Conservation (phyloP, 768 basidiomycete genomes). For the Trametes maxima region DNA sequence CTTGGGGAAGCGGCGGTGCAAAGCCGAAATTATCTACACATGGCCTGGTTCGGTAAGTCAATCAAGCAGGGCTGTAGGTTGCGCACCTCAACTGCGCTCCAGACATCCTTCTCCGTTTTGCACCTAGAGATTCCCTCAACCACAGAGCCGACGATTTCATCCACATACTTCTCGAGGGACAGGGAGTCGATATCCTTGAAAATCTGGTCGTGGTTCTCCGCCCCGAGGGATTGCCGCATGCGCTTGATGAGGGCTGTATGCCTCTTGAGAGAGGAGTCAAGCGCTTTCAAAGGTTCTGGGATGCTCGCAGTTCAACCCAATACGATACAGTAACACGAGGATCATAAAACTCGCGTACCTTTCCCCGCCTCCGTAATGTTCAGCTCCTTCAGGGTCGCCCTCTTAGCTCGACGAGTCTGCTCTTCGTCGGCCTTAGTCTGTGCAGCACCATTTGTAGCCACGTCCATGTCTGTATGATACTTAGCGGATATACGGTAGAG, state of each 20-base stretch:
- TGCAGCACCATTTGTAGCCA: slow-evolving; percentile 11
- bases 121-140: slow-evolving; percentile 85
- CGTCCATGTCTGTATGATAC: slow-evolving; percentile 14
- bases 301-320: not conserved
- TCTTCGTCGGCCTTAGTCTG: slow-evolving; percentile 50
- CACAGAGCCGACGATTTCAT: slow-evolving; percentile 87
- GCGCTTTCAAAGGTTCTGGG: slow-evolving; percentile 64
- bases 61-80: not conserved
- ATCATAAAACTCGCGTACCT: slow-evolving; percentile 40
- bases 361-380: slow-evolving; percentile 52
- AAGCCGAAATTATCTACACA: slow-evolving; percentile 77
- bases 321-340: not conserved
- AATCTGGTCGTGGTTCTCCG: slow-evolving; percentile 82
- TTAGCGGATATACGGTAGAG: not conserved
- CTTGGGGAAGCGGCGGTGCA: slow-evolving; percentile 85
- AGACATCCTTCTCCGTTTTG: slow-evolving; percentile 91
- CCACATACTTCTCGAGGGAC: slow-evolving; percentile 92
- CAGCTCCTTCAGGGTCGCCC: slow-evolving; percentile 57
- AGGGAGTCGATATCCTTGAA: slow-evolving; percentile 91
- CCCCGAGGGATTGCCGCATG: slow-evolving; percentile 82
- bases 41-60: not conserved
- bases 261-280: slow-evolving; percentile 94
- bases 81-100: slow-evolving; percentile 88
- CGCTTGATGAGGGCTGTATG: slow-evolving; percentile 96
- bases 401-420: slow-evolving; percentile 53